Percentiles rank a stretch among this genome's conserved stretches.
These are phyloP conservation scores for Carex arenaria DNA, from an alignment of 202 grass and related monocot species.

Conservation along the genomic window DNA sequence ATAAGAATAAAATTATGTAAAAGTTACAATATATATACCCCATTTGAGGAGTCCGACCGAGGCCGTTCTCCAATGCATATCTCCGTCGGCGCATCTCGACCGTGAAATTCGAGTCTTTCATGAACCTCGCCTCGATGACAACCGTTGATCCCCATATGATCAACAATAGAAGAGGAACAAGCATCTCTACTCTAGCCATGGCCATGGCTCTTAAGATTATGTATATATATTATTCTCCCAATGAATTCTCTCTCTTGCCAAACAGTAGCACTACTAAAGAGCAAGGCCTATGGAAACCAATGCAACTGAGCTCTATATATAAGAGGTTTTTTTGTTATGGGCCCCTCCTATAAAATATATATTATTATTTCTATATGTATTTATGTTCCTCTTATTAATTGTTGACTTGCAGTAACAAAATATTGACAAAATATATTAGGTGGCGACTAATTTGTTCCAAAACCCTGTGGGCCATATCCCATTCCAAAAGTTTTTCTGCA, in stretches of 20 bases:
- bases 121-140: background rate
- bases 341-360: background rate
- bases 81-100: constrained; percentile 29
- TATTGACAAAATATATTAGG: background rate
- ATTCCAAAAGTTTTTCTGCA: background rate
- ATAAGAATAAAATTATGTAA: background rate
- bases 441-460: background rate
- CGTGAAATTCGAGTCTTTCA: constrained; percentile 35
- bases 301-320: background rate
- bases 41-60: constrained; percentile 85
- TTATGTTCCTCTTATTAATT: background rate
- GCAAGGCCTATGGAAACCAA: background rate
- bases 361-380: background rate
- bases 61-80: constrained; percentile 50
- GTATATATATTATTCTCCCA: background rate
- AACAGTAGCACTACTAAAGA: constrained; percentile 2
- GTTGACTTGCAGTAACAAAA: background rate
- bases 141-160: constrained; percentile 3
- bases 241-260: constrained; percentile 1
- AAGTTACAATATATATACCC: constrained; percentile 37
- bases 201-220: background rate
- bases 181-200: constrained; percentile 3
- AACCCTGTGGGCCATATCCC: background rate
- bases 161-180: constrained; percentile 11
- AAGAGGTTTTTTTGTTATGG: background rate